A percentile compares a stretch with the other conserved stretches of the same genome.
Evolutionary conservation across 306 rosid species (phyloP).

Genomic region (Sicyos edulis): DNA sequence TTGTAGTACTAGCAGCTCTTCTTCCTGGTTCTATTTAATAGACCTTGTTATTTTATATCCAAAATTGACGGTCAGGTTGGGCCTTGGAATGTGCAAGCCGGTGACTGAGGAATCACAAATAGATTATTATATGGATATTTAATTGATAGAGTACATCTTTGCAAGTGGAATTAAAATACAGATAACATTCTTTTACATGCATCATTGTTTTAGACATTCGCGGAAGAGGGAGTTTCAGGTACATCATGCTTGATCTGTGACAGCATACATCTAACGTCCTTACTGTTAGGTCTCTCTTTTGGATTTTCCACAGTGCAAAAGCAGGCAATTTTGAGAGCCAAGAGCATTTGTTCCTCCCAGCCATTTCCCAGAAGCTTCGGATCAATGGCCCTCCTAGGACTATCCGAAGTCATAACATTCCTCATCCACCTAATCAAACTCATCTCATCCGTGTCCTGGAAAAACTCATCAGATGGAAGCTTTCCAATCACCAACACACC

Average conservation of each 20-base stretch:
- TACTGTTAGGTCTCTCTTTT: constrained; percentile 78
- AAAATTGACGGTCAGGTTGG: background rate
- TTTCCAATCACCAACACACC: constrained; percentile 74
- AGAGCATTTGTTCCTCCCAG: constrained; percentile 82
- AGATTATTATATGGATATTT: background rate
- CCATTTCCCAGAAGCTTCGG: constrained; percentile 52
- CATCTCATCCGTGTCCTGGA: constrained; percentile 54
- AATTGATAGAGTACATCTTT: background rate
- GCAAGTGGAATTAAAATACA: background rate
- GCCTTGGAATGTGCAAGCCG: background rate
- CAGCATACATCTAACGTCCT: constrained; percentile 78
- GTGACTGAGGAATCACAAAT: background rate
- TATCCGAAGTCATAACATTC: constrained; percentile 52
- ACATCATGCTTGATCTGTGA: constrained; percentile 57
- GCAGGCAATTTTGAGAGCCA: constrained; percentile 79
- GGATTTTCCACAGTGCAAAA: constrained; percentile 82
- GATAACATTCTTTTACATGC: constrained; percentile 9
- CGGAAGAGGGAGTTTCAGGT: background rate
- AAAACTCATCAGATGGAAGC: constrained; percentile 70
- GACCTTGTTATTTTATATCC: background rate
- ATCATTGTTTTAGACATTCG: background rate
- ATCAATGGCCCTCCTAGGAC: constrained; percentile 57
- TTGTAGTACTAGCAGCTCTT: background rate
- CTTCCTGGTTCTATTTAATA: background rate
- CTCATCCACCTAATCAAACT: constrained; percentile 82